Base-by-base conservation (phyloP, 2,329 filamentous ascomycete genomes). In the Leptographium lundbergii region DNA sequence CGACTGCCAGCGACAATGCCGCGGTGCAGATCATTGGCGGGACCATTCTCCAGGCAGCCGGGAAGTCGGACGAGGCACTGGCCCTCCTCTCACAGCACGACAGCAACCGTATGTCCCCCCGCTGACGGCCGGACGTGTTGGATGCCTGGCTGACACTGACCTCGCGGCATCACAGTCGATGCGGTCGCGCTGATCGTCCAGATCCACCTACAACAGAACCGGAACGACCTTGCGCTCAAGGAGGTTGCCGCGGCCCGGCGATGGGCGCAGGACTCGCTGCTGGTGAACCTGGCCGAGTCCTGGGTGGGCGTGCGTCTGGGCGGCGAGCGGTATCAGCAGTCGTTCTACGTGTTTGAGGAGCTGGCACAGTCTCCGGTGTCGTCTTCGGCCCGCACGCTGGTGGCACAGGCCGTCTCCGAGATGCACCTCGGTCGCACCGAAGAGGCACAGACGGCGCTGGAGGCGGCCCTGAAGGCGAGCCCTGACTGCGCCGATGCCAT, bases 301-400 rank as follows among this genome's bases (percentile, higher is more conserved):
- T 99, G 92, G 94, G 88, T 96, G 63, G 91, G 91, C 32, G 73
- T 97, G 72, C 81, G 94, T 71, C 77, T 92, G 73, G 92, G 92
- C 68, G 91, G 91, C 65, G 91, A 96, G 66, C 94, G 90, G 71
- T 97, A 97, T 74, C 94, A 97, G 69, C 89, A 94, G 69, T 87
- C 92, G 22, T 97, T 95, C 74, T 97, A 99, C 77, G 92, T 97
- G 62, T 97, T 90, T 68, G 92, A 97, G 74, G 94, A 99, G 73
- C 82, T 97, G 55, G 92, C 94, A 5, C 89, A 95, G 69, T 86
- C 89, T 32, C 87, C 91, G 2, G 85, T 88, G 36, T 91, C 89
- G 22, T 85, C 89, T 55, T 89, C 89, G 19, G 79, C 86, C 57
- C 79, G 85, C 65, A 87, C 84, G 22, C 81, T 96, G 59, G 84